These are phyloP conservation scores for Tolypocladium ovalisporum DNA, from an alignment of 2,329 filamentous ascomycete species.

Conservation along the genomic window DNA sequence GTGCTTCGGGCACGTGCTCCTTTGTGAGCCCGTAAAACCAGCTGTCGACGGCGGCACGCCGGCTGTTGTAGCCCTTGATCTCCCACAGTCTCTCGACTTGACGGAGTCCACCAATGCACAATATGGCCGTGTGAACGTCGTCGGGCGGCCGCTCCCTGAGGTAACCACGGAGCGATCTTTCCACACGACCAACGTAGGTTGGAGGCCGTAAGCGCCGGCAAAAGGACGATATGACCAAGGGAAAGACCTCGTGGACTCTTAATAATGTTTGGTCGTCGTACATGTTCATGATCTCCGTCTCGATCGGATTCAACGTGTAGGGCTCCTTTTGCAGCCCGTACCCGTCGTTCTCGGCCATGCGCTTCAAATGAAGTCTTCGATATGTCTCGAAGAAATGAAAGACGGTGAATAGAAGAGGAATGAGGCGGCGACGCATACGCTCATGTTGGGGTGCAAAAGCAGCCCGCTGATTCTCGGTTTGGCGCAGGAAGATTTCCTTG, in stretches of 20 bases:
- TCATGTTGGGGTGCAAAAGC: slow-evolving; percentile 52
- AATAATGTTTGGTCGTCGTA: slow-evolving; percentile 54
- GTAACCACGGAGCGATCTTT: slow-evolving; percentile 52
- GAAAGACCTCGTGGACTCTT: slow-evolving; percentile 54
- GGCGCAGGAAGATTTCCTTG: slow-evolving; percentile 53
- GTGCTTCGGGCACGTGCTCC: slow-evolving; percentile 25
- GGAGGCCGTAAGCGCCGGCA: slow-evolving; percentile 51
- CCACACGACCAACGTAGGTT: slow-evolving; percentile 52
- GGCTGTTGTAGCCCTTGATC: slow-evolving; percentile 52
- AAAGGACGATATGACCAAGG: slow-evolving; percentile 53
- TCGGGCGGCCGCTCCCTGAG: slow-evolving; percentile 51
- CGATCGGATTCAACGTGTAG: slow-evolving; percentile 53
- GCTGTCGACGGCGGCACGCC: slow-evolving; percentile 45
- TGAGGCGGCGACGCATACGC: slow-evolving; percentile 53
- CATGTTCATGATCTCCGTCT: slow-evolving; percentile 49
- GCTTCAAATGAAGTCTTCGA: slow-evolving; percentile 45
- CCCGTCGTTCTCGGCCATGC: slow-evolving; percentile 39
- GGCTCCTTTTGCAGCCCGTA: slow-evolving; percentile 39
- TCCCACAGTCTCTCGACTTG: slow-evolving; percentile 56
- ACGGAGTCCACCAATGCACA: slow-evolving; percentile 49
- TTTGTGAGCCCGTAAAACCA: slow-evolving; percentile 46
- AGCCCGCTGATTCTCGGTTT: slow-evolving; percentile 39
- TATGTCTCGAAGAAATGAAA: slow-evolving; percentile 61
- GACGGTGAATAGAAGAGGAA: slow-evolving; percentile 52
- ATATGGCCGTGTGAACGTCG: slow-evolving; percentile 49